Evolutionary conservation across 495 filamentous ascomycete species (phyloP).

Genomic region (Talaromyces thailandensis): DNA sequence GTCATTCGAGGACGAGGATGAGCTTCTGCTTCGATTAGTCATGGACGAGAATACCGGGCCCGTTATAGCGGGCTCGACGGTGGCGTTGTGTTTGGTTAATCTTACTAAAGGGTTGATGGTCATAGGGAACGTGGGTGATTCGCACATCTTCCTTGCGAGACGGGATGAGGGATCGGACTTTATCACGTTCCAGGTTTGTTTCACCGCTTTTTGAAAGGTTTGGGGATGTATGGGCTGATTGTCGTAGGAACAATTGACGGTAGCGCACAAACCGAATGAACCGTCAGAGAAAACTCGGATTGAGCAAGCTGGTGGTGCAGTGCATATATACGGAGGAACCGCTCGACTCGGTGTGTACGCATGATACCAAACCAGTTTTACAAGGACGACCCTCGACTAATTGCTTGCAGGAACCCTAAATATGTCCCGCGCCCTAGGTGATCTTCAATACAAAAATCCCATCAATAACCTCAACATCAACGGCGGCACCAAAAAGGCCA

Average conservation of each 20-base stretch:
- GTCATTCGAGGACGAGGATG: conserved; percentile 12
- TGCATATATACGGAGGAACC: conserved; percentile 18
- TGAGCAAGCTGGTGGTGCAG: conserved; percentile 25
- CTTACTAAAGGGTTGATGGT: conserved; percentile 26
- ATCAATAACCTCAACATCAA: conserved; percentile 17
- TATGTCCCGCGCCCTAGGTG: conserved; percentile 36
- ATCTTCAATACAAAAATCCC: conserved; percentile 34
- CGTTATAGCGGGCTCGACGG: conserved; percentile 27
- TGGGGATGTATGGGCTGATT: conserved; percentile 5
- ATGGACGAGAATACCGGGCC: conserved; percentile 17
- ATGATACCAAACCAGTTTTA: neutral
- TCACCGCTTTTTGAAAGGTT: neutral
- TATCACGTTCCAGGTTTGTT: conserved; percentile 2
- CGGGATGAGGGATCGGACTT: conserved; percentile 19
- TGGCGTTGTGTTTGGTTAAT: conserved; percentile 27
- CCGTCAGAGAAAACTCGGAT: conserved; percentile 25
- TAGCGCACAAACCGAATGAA: conserved; percentile 27
- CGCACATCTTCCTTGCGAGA: conserved; percentile 29
- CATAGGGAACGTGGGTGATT: conserved; percentile 32
- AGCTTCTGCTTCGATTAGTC: conserved; percentile 17
- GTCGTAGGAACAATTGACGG: conserved; percentile 24
- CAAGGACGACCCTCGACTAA: neutral
- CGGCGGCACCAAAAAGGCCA: neutral
- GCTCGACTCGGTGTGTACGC: conserved; percentile 23
- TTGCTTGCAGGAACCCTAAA: conserved; percentile 22